Base-by-base conservation (phyloP, 2,329 filamentous ascomycete species). In the Epichloe typhina region DNA sequence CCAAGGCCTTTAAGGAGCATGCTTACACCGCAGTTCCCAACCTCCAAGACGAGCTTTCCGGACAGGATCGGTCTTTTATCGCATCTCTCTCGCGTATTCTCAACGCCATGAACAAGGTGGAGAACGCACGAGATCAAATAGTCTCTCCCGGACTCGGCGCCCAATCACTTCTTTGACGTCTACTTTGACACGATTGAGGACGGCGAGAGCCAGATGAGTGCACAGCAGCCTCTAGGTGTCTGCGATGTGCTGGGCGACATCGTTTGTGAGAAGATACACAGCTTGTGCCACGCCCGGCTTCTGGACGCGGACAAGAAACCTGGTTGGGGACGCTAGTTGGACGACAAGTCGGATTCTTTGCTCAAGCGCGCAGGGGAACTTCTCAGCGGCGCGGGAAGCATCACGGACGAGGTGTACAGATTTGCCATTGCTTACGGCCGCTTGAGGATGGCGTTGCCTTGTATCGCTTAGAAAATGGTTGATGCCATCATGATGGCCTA, bases 381-480 rank as follows among this genome's bases (percentile, higher is more conserved):
- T 37, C 49, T 55, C n/a, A 38, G 19, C 19, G n/a, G 3, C 12
- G n/a, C 23, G 41, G 46, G 43, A 3, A 33, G 37, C 7, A 42
- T 51, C 15, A 51, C 45, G 5, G 49, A 42, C 33, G 53, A 55
- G 12, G 46, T 52, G 17, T 48, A 53, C 21, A 50, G 42, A 35
- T 53, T 55, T 47, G 46, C 53, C 6, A 50, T 55, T 21, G 51
- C 51, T 3, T 55, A 44, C 21, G 49, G 53, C 7, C 45, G 51
- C 21, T 9, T 53, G 33, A 53, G 53, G 12, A 53, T 53, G 49
- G 49, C 31, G 0, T 37, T 53, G 31, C 53, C 51, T 12, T 53
- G 50, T 23, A 38, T 55, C 21, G 51, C 53, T 2, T 52, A 55
- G 17, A 46, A 53, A 6, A 44, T 47, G 12, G 21, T 53, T 3